Conservation (phyloP, 1,139 yeast species). For the Hanseniaspora gamundiae region DNA sequence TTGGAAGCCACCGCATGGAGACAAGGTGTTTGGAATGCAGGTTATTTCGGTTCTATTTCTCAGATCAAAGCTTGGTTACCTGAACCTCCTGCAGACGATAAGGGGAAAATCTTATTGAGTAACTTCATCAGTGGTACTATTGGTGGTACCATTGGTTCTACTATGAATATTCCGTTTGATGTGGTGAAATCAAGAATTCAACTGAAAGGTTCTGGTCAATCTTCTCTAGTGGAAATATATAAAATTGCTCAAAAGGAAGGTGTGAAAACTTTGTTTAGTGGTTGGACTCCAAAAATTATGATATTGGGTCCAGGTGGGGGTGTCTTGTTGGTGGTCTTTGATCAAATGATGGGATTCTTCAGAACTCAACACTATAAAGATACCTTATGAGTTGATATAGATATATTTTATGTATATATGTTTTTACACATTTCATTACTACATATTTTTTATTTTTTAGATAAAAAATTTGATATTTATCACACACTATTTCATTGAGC, state of each 20-base stretch:
- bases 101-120: slow-evolving; percentile 30
- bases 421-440: too few relatives aligned
- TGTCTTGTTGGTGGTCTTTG: slow-evolving; percentile 87
- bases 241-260: slow-evolving; percentile 61
- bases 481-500: too few relatives aligned
- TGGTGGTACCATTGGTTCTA: slow-evolving; percentile 95
- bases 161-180: slow-evolving; percentile 91
- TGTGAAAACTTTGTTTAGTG: slow-evolving; percentile 76
- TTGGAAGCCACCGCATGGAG: slow-evolving; percentile 96
- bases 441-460: too few relatives aligned
- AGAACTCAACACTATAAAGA: slow-evolving; percentile 43
- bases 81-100: slow-evolving; percentile 44
- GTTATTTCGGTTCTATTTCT: slow-evolving; percentile 90
- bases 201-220: slow-evolving; percentile 42
- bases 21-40: slow-evolving; percentile 95
- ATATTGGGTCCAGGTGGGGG: slow-evolving; percentile 99
- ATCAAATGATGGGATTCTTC: slow-evolving; percentile 90
- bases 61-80: slow-evolving; percentile 77
- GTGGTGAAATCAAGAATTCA: slow-evolving; percentile 97
- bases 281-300: slow-evolving; percentile 91
- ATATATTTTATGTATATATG: not conserved
- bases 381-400: not conserved
- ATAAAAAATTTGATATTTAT: too few relatives aligned
- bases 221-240: slow-evolving; percentile 39
- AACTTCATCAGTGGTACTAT: slow-evolving; percentile 87